Conservation (phyloP, 2,329 filamentous ascomycete genomes). For the Talaromyces islandicus region DNA sequence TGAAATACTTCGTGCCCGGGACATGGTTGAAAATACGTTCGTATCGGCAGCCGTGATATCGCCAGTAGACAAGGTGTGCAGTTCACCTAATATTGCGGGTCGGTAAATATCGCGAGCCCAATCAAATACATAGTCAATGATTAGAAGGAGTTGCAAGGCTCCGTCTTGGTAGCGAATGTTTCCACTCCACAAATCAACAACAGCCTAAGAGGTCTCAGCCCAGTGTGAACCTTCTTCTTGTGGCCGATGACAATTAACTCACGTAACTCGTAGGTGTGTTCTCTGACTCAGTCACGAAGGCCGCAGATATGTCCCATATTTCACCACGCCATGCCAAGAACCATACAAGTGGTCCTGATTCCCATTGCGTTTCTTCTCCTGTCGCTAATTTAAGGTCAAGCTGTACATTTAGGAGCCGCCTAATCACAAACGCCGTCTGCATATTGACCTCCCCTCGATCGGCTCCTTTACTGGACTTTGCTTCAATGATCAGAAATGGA, state of each 20-base stretch:
- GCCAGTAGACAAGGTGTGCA: slow-evolving; percentile 4
- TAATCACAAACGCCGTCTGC: slow-evolving; percentile 12
- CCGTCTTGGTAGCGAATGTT: slow-evolving; percentile 15
- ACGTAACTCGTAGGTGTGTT: too few species aligned
- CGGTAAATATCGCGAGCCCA: slow-evolving; percentile 26
- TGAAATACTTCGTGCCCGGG: neutral
- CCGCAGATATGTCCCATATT: slow-evolving; percentile 5
- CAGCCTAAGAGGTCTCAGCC: slow-evolving; percentile 9
- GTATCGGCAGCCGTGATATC: slow-evolving; percentile 1
- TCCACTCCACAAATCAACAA: slow-evolving; percentile 19
- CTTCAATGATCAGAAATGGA: slow-evolving; percentile 14
- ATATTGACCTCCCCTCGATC: slow-evolving; percentile 4
- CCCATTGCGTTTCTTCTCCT: slow-evolving; percentile 8
- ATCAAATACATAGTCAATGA: slow-evolving; percentile 26
- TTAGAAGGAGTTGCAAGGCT: slow-evolving; percentile 22
- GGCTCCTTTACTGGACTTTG: slow-evolving; percentile 10
- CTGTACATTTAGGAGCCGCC: slow-evolving; percentile 10
- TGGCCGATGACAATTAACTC: too few species aligned
- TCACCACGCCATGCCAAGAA: slow-evolving; percentile 12
- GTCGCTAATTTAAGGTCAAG: slow-evolving; percentile 4
- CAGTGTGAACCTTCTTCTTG: too few species aligned
- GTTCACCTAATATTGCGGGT: slow-evolving; percentile 18
- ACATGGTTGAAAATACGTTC: neutral
- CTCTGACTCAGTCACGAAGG: neutral
- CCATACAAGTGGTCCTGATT: slow-evolving; percentile 12